phyloP scores from a whole-genome alignment of 208 protist genomes.

The Leishmania tropica region DNA sequence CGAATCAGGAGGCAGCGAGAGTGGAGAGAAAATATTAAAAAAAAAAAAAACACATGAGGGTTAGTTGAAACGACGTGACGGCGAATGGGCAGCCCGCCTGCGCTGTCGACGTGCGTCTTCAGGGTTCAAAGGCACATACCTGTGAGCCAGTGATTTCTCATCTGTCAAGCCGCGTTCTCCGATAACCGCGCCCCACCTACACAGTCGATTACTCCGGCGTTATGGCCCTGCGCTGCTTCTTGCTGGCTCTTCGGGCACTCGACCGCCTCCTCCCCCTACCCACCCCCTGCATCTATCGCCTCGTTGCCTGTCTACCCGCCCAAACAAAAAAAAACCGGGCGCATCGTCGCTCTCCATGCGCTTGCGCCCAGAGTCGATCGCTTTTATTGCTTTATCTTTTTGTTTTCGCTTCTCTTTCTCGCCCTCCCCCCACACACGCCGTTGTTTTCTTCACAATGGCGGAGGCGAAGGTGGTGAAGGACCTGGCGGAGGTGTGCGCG shows the following conservation, averaged over 20 bases:
- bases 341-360: background rate
- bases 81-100: background rate
- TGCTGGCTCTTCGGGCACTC: background rate
- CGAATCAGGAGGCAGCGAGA: background rate
- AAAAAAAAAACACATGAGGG: background rate
- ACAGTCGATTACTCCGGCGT: background rate
- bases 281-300: background rate
- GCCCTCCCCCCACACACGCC: background rate
- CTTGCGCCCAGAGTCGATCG: background rate
- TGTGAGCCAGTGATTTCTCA: background rate
- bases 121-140: background rate
- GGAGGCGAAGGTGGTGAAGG: slow-evolving; percentile 14
- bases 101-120: background rate
- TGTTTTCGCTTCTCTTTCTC: slow-evolving; percentile 13
- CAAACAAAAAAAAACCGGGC: background rate
- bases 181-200: background rate
- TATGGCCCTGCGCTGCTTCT: background rate
- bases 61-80: background rate
- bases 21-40: background rate
- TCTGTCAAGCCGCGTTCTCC: background rate
- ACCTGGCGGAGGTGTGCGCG: slow-evolving; percentile 30
- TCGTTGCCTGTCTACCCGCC: background rate
- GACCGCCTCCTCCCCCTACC: background rate
- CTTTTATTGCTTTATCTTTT: background rate
- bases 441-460: slow-evolving; percentile 12